phyloP scores from a whole-genome alignment of 2,329 filamentous ascomycete genomes.

The Sarocladium oryzae region DNA sequence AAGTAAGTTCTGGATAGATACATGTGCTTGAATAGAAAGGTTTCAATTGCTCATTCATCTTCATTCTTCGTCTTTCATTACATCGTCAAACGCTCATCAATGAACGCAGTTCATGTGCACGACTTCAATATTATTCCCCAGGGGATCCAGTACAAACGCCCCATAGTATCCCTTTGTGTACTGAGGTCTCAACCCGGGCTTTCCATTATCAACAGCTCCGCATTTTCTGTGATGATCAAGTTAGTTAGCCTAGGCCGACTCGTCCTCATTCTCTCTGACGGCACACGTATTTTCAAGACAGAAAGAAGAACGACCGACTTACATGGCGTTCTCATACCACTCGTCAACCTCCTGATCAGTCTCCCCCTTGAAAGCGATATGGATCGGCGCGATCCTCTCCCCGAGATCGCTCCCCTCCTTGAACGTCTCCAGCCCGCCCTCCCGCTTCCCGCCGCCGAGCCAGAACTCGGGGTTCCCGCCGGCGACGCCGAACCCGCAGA shows the following conservation, averaged over 20 bases:
- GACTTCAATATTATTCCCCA: conserved; percentile 47
- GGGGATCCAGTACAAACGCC: conserved; percentile 42
- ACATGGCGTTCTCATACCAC: conserved; percentile 7
- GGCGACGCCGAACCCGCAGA: not conserved
- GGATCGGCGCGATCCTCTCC: not conserved
- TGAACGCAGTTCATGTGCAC: too few species aligned
- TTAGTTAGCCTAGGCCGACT: not conserved
- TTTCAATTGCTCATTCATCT: too few species aligned
- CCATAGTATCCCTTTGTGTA: conserved; percentile 43
- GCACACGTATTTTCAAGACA: not conserved
- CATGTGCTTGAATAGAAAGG: too few species aligned
- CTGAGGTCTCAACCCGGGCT: conserved; percentile 35
- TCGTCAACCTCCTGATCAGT: not conserved
- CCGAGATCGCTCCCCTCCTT: not conserved
- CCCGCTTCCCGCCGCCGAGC: conserved; percentile 13
- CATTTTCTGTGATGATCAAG: not conserved
- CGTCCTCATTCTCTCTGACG: not conserved
- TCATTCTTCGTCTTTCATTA: too few species aligned
- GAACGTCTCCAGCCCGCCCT: not conserved
- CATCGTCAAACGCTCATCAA: too few species aligned
- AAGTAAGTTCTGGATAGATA: too few species aligned
- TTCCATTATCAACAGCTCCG: conserved; percentile 30
- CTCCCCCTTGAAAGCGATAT: conserved; percentile 1
- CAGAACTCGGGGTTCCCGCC: conserved; percentile 21
- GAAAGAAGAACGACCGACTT: not conserved